Base-by-base conservation (phyloP, 768 basidiomycete genomes). In the Naematelia aurantialba region DNA sequence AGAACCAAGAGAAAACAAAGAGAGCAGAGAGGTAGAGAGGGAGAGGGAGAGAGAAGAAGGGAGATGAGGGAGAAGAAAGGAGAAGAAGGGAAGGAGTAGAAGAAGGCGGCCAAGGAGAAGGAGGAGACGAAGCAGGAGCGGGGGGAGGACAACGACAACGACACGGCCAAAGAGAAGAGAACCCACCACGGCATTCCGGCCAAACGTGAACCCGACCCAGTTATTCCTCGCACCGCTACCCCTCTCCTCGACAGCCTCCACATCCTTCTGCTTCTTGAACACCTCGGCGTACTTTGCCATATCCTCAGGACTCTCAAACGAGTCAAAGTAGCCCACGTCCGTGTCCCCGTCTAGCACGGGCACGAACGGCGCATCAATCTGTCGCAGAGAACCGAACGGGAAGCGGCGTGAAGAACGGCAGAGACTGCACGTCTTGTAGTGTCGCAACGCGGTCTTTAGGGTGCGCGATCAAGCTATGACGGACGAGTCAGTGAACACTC, bases 231-330 rank as follows among this genome's bases (percentile, higher is more conserved):
- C 69, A 11, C 74, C 76, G 21, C 60, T 56, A 14, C 74, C 90
- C 76, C 89, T 89, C 80, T 98, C 94, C 76, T 83, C 85, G 17
- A 97, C 89, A 57, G 83, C 83, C 24, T 94, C 94, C 24, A 99
- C 93, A 73, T 97, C 93, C 70, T 79, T 81, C 79, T 97, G 92
- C 79, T 98, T 99, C 81, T 96, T 96, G 78, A 89, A 85, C 5
- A 99, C 96, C 76, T 99, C 94, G 11, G 93, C 91, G 73, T 98
- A 98, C 79, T 98, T 98, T 51, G 90, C 91, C 93, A 97, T 97
- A 73, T 98, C 94, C 59, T 93, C 89, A 3, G 83, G 79, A 2
- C 84, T 87, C 1, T 87, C 87, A 75, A 78, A 78, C 44, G 61
- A 60, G 55, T 65, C 67, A 57, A 67, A 68, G 60, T 68, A 68